phyloP scores from a whole-genome alignment of 2,329 filamentous ascomycete species.

The Talaromyces sp. region DNA sequence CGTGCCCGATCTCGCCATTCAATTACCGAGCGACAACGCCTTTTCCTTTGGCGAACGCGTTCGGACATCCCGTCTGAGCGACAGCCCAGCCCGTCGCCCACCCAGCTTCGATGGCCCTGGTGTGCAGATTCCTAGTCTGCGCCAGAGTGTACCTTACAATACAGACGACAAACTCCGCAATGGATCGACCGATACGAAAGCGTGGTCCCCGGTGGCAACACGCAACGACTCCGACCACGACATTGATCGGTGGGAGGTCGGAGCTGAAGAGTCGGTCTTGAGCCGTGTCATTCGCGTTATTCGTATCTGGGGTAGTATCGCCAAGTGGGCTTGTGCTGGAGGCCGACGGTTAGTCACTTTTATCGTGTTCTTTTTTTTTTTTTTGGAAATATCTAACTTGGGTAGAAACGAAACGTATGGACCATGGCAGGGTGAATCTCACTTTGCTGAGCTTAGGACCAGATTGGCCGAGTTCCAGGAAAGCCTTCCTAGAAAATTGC shows the following conservation, averaged over 20 bases:
- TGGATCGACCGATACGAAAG: conserved; percentile 28
- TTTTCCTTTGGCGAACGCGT: conserved; percentile 54
- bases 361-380: neutral
- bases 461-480: conserved; percentile 48
- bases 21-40: conserved; percentile 36
- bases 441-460: conserved; percentile 43
- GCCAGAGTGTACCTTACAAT: conserved; percentile 34
- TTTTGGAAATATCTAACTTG: neutral
- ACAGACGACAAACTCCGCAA: conserved; percentile 36
- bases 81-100: conserved; percentile 35
- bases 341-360: conserved; percentile 43
- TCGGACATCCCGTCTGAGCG: conserved; percentile 46
- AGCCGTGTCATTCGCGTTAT: conserved; percentile 53
- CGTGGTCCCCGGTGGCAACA: conserved; percentile 36
- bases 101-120: conserved; percentile 35
- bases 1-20: conserved; percentile 43
- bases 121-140: conserved; percentile 39
- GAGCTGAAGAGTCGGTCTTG: conserved; percentile 49
- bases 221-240: conserved; percentile 40
- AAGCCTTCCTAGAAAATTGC: conserved; percentile 48
- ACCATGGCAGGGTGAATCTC: conserved; percentile 51
- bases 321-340: conserved; percentile 52
- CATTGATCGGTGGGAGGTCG: conserved; percentile 50
- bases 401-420: conserved; percentile 44
- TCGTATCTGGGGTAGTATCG: conserved; percentile 53